These are phyloP conservation scores for Periconia sp. DNA, from an alignment of 2,329 filamentous ascomycete species.

Conservation along the genomic window DNA sequence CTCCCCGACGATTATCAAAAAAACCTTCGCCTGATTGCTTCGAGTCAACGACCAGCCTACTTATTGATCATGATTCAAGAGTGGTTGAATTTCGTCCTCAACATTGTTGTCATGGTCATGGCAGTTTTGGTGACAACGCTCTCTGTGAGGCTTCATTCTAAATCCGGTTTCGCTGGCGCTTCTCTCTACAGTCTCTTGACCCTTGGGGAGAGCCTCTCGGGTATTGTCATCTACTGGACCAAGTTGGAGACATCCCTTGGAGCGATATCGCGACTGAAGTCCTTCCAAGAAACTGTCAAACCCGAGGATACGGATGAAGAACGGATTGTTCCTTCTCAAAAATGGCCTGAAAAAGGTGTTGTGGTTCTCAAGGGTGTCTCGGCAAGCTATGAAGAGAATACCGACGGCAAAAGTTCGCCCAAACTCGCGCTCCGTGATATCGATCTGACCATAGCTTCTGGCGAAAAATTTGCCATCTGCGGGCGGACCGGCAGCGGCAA, in stretches of 20 bases:
- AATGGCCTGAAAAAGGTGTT: conserved; percentile 31
- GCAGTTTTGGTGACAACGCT: conserved; percentile 37
- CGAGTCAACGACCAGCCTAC: conserved; percentile 45
- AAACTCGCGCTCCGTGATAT: conserved; percentile 26
- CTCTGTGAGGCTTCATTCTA: conserved; percentile 8
- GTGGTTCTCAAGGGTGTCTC: conserved; percentile 41
- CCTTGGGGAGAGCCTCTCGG: conserved; percentile 9
- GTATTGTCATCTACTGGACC: conserved; percentile 15
- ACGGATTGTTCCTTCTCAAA: conserved; percentile 11
- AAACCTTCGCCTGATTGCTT: conserved; percentile 34
- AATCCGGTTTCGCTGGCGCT: conserved; percentile 23
- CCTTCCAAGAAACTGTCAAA: conserved; percentile 12
- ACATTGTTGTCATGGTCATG: conserved; percentile 35
- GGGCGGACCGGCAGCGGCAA: conserved; percentile 53
- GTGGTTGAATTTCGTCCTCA: conserved; percentile 43
- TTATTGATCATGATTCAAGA: conserved; percentile 44
- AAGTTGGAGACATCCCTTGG: conserved; percentile 23
- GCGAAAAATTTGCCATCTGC: conserved; percentile 51
- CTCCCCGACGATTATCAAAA: conserved; percentile 7
- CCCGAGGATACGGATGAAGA: conserved; percentile 18
- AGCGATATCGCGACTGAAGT: conserved; percentile 18
- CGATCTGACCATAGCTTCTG: conserved; percentile 46
- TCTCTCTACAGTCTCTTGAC: conserved; percentile 17
- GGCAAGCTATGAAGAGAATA: conserved; percentile 16
- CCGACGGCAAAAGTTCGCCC: not conserved